phyloP scores from a whole-genome alignment of 2,329 filamentous ascomycete genomes.

The Ophiostoma himal-ulmi region DNA sequence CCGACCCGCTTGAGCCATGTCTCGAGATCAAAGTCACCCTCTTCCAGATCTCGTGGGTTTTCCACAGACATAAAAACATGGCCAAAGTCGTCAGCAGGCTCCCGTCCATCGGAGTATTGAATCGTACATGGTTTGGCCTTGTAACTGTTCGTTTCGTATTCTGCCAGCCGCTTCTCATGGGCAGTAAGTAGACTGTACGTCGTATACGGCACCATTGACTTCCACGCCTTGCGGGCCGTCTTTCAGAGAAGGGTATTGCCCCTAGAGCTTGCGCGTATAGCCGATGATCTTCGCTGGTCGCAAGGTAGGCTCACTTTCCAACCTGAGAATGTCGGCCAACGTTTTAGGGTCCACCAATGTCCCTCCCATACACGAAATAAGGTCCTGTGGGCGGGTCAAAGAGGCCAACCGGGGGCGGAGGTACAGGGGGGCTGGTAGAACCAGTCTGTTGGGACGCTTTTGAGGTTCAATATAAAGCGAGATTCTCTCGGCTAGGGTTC shows the following conservation, averaged over 20 bases:
- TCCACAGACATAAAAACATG: background rate
- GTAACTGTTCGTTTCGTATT: background rate
- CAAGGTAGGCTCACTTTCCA: background rate
- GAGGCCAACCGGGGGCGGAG: background rate
- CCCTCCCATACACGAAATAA: background rate
- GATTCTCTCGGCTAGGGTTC: background rate
- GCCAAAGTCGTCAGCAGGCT: background rate
- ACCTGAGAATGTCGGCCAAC: background rate
- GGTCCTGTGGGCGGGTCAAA: background rate
- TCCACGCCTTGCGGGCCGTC: background rate
- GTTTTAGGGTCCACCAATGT: background rate
- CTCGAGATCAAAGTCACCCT: background rate
- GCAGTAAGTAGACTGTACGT: background rate
- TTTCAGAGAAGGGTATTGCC: background rate
- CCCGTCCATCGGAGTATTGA: background rate
- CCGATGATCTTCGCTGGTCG: background rate
- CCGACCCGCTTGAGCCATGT: background rate
- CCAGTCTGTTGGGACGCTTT: background rate
- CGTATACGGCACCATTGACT: background rate
- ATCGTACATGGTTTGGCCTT: background rate
- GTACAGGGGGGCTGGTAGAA: background rate
- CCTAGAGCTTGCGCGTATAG: background rate
- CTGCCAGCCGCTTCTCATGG: background rate
- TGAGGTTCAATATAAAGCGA: background rate
- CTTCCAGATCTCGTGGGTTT: background rate